These are phyloP conservation scores for Liquidambar formosana DNA, from an alignment of 164 flowering plant genomes.

Conservation along the genomic window DNA sequence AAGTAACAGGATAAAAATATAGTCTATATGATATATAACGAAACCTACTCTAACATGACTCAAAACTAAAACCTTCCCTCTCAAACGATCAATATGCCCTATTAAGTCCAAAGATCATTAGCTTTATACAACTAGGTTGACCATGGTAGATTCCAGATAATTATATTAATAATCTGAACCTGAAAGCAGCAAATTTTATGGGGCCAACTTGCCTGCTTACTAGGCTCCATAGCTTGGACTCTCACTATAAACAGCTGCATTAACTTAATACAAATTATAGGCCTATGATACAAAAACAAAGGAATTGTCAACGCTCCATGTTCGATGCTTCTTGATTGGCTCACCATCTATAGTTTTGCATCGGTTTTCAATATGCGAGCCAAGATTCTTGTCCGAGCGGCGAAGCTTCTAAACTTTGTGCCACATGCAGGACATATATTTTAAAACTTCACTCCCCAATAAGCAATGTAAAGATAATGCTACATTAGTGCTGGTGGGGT, in stretches of 20 bases:
- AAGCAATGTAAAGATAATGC: constrained; percentile 11
- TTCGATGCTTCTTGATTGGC: constrained; percentile 12
- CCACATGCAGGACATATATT: background rate
- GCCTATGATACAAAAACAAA: no score
- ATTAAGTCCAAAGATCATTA: no score
- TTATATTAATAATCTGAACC: no score
- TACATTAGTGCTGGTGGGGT: constrained; percentile 9
- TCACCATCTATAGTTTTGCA: constrained; percentile 8
- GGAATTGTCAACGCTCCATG: constrained; percentile 30
- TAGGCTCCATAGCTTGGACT: no score
- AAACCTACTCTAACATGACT: no score
- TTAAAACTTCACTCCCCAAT: constrained; percentile 4
- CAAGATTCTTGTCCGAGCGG: constrained; percentile 36
- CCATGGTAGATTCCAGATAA: no score
- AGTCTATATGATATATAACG: no score
- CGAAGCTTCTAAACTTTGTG: constrained; percentile 59
- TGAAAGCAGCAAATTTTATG: constrained; percentile 15
- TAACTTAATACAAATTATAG: no score
- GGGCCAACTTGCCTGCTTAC: constrained; percentile 3
- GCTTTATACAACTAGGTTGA: background rate
- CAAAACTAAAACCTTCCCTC: no score
- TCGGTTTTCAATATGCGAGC: constrained; percentile 10
- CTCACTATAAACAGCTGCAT: no score
- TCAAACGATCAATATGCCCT: no score
- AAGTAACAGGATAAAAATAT: no score